These are phyloP conservation scores for Agapanthus africanus DNA, from an alignment of 106 monocot species.

Conservation along the genomic window DNA sequence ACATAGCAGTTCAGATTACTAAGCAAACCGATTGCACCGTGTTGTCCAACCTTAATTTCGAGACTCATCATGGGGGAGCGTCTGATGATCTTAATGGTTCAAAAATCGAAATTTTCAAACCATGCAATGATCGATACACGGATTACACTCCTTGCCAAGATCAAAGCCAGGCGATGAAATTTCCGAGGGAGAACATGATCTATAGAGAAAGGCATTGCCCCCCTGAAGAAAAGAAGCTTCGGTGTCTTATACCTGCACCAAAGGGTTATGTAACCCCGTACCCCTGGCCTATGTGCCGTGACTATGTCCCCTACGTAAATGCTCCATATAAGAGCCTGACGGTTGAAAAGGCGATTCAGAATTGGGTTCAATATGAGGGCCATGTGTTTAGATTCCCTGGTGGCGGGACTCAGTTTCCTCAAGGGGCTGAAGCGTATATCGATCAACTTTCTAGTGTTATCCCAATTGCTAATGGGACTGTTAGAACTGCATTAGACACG, in stretches of 20 bases:
- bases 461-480: slow-evolving; percentile 41
- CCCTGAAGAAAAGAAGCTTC: slow-evolving; percentile 29
- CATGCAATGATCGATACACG: slow-evolving; percentile 28
- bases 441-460: slow-evolving; percentile 46
- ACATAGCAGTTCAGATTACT: slow-evolving; percentile 33
- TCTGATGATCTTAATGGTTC: slow-evolving; percentile 7
- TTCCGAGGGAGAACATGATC: slow-evolving; percentile 42
- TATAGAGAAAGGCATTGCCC: slow-evolving; percentile 60
- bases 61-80: slow-evolving; percentile 25
- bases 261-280: slow-evolving; percentile 32
- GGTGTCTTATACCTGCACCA: slow-evolving; percentile 49
- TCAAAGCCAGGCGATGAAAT: slow-evolving; percentile 43
- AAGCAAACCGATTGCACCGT: slow-evolving; percentile 30
- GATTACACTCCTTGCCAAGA: too few species aligned
- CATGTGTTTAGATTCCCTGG: slow-evolving; percentile 52
- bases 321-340: too few species aligned
- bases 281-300: slow-evolving; percentile 29
- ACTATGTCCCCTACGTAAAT: slow-evolving; percentile 50
- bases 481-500: slow-evolving; percentile 56
- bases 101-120: slow-evolving; percentile 14
- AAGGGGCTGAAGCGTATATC: slow-evolving; percentile 50
- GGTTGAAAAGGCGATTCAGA: too few species aligned
- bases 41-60: slow-evolving; percentile 29
- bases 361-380: slow-evolving; percentile 43
- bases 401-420: slow-evolving; percentile 60